Evolutionary conservation across 176 grass and related monocot species (phyloP), one percentile per base, ranked within the genome.

Genomic region (Tuctoria greenei): DNA sequence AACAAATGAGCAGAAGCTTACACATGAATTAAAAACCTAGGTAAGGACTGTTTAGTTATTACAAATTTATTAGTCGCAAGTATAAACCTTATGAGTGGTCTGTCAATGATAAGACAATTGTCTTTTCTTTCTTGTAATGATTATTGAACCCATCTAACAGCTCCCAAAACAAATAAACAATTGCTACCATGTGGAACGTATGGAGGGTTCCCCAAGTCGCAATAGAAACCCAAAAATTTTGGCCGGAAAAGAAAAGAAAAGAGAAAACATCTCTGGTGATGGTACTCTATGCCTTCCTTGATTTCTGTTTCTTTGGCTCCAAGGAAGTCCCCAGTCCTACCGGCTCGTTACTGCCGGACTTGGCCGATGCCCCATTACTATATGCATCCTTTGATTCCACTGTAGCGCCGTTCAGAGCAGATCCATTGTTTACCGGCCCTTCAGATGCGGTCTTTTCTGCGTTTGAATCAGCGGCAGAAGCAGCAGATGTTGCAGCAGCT

Each of bases 271-370:
- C 12, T 35, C 16, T 25, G 39, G 64, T 51, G 44, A 24, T 4
- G 34, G 5, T 23, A 43, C 61, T 42, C 67, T 80, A 76, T 35
- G 71, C 34, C 27, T 82, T 81, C 61, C 88, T 99, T 18, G 87
- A 80, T 39, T 95, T 99, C 62, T 95, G 95, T 66, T 92, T 99
- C 89, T 99, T 99, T 10, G 75, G 49, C 49, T 90, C 95, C 82
- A 95, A 82, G 4, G 91, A 84, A 13, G 85, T 55, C 36, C 95
- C 95, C 82, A 99, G 78, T 69, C 95, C 95, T 43, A 95, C 89
- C 11, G 95, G 95, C 4, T 82, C 78, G 37, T 58, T 63, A 43
- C 65, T 56, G 17, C 75, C 72, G 27, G 46, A 47, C 34, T 80
- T 89, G 2, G 63, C 44, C n/a, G 56, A 45, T 61, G 16, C 63